Evolutionary conservation across 2,329 filamentous ascomycete genomes (phyloP), one percentile per base, ranked within the genome.

Genomic region (Botrytis deweyae): DNA sequence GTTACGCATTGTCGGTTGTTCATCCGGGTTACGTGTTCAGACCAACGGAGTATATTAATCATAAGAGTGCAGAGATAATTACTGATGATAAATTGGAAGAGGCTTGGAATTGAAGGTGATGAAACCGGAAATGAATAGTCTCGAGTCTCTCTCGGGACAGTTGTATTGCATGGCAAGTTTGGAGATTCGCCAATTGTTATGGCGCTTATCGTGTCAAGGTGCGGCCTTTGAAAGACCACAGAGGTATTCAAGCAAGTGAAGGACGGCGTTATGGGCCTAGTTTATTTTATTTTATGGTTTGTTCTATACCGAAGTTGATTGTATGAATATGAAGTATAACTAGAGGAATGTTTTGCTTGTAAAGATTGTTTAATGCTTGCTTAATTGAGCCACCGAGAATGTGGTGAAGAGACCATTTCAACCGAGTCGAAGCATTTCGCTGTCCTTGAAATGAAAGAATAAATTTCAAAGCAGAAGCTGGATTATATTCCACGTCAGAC

Each of bases 21-120:
- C 66, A 69, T 29, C 66, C 66, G n/a, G 66, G 66, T 12, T 69
- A 69, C 12, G 66, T 69, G 36, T 69, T 69, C 38, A 58, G 66
- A 33, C 62, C 62, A 40, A 55, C 46, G 46, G 66, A 69, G 9
- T 69, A 69, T 5, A 55, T 69, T 2, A 58, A n/a, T 4, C 49
- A 69, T 29, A 55, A 46, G 46, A 55, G 33, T 38, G 66, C 66
- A 40, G 22, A 40, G 36, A 69, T 52, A 5, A 55, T 58, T 12
- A 40, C 38, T 18, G 46, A 69, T 38, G 66, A 69, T 36, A 69
- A 69, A 36, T 58, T 69, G 33, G 66, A 69, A 55, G 66, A 69
- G 4, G 66, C 66, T n/a, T 49, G 52, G 52, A 55, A 49, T 69
- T 69, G n/a, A 69, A 3, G 1, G 33, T 20, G 16, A 22, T 16